Evolutionary conservation across 495 filamentous ascomycete species (phyloP).

Genomic region (Xylaria curta): DNA sequence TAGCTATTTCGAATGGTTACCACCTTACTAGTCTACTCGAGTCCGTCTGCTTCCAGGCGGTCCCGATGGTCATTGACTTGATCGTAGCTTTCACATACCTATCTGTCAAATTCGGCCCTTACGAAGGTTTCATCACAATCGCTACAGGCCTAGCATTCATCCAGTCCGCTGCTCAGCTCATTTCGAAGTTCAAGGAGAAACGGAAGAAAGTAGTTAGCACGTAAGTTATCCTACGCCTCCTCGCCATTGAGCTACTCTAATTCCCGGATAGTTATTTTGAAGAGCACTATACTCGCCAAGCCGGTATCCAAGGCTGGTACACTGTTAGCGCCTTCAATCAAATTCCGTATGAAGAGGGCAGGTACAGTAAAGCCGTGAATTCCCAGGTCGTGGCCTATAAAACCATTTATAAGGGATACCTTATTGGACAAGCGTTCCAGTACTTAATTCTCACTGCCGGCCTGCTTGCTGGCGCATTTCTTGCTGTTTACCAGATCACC

Average conservation of each 20-base stretch:
- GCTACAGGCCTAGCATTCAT: conserved; percentile 68
- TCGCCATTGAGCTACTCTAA: conserved; percentile 12
- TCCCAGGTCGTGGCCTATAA: conserved; percentile 49
- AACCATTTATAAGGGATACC: conserved; percentile 48
- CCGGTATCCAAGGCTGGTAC: conserved; percentile 71
- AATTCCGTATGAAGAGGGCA: conserved; percentile 65
- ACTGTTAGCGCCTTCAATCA: conserved; percentile 78
- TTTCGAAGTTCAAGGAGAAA: conserved; percentile 46
- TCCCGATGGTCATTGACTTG: conserved; percentile 76
- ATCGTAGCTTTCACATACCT: conserved; percentile 72
- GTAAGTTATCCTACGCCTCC: conserved; percentile 26
- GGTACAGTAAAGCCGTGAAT: conserved; percentile 61
- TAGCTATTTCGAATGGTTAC: conserved; percentile 68
- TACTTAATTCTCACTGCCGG: conserved; percentile 67
- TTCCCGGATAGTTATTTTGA: conserved; percentile 51
- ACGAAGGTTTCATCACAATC: conserved; percentile 74
- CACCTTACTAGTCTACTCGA: conserved; percentile 70
- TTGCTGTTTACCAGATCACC: conserved; percentile 72
- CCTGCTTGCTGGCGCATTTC: conserved; percentile 65
- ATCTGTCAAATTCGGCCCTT: conserved; percentile 71
- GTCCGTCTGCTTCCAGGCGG: conserved; percentile 67
- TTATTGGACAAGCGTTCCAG: conserved; percentile 58
- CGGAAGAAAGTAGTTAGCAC: conserved; percentile 49
- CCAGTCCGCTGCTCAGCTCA: conserved; percentile 64
- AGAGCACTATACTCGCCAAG: conserved; percentile 65